Percentiles rank a stretch among this genome's conserved stretches.
phyloP scores from a whole-genome alignment of 83 land plant genomes.

The Thuja plicata region DNA sequence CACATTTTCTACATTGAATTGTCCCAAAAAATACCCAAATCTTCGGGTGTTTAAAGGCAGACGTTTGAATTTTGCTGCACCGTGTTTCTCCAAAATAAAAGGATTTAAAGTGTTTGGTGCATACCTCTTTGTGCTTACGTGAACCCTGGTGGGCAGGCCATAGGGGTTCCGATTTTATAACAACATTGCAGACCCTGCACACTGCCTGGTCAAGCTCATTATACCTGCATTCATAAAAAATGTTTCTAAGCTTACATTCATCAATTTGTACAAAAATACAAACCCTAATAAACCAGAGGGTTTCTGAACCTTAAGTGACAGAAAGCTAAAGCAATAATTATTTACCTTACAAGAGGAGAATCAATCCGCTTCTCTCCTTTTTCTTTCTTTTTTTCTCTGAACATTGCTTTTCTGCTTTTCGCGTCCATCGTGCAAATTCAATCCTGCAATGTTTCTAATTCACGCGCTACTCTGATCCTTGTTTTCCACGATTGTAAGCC shows the following conservation, averaged over 20 bases:
- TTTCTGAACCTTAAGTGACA: background rate
- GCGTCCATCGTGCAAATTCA: slow-evolving; percentile 29
- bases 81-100: background rate
- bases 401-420: slow-evolving; percentile 48
- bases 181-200: slow-evolving; percentile 70
- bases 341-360: slow-evolving; percentile 76
- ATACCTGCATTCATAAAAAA: slow-evolving; percentile 36
- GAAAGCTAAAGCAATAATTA: background rate
- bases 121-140: slow-evolving; percentile 70
- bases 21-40: no score
- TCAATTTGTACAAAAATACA: background rate
- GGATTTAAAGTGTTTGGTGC: background rate
- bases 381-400: slow-evolving; percentile 54
- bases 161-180: slow-evolving; percentile 63
- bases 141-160: slow-evolving; percentile 83
- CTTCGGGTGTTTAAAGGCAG: no score
- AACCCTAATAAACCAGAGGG: background rate
- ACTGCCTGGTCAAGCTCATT: slow-evolving; percentile 71
- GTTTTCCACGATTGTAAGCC: no score
- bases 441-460: background rate
- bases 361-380: slow-evolving; percentile 57
- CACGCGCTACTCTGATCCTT: background rate
- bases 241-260: background rate
- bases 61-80: background rate
- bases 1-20: no score